A percentile compares a stretch with the other conserved stretches of the same genome.
Conservation (phyloP, 352 stramenopile species). For the Phytophthora nicotianae region DNA sequence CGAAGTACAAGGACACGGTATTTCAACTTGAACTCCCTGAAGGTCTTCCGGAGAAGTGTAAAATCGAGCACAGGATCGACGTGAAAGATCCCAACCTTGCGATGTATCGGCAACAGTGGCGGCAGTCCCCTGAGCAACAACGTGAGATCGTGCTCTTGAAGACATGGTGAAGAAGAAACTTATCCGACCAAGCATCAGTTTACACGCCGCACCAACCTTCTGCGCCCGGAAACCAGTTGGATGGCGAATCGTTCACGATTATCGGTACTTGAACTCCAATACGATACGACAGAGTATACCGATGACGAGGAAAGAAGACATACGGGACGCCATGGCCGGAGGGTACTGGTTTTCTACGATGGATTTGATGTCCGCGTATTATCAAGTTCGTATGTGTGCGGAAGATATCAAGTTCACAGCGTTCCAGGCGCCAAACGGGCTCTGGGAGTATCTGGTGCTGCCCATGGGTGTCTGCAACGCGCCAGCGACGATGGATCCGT, state of each 20-base stretch:
- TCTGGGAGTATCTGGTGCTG: constrained; percentile 11
- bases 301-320: background rate
- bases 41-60: background rate
- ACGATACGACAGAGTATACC: background rate
- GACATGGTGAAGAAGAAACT: background rate
- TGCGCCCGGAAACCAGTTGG: background rate
- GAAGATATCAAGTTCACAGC: background rate
- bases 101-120: background rate
- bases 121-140: background rate
- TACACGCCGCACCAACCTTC: background rate
- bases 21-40: background rate
- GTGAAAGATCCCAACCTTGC: background rate
- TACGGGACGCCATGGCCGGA: background rate
- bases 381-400: background rate
- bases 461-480: constrained; percentile 8
- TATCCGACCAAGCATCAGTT: background rate
- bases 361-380: background rate
- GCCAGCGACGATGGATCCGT: constrained; percentile 4
- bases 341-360: background rate
- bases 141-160: background rate
- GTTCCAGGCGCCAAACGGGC: constrained; percentile 6
- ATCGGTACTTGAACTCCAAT: background rate
- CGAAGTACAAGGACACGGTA: background rate
- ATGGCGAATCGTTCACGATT: background rate
- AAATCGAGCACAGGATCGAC: background rate